A percentile compares a stretch with the other conserved stretches of the same genome.
phyloP scores from a whole-genome alignment of 2,329 filamentous ascomycete genomes.

The Venturia carpophila region DNA sequence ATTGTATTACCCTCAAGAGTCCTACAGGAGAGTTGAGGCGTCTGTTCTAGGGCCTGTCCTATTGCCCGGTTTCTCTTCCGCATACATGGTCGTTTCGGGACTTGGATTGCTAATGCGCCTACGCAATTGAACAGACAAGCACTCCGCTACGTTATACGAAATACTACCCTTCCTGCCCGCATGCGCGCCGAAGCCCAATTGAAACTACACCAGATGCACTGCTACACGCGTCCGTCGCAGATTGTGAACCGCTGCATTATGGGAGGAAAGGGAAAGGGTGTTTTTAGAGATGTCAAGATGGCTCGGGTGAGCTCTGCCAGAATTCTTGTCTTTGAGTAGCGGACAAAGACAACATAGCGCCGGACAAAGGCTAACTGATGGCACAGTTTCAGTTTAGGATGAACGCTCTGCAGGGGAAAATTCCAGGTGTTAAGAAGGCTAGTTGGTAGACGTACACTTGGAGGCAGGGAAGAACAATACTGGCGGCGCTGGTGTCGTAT shows the following conservation, averaged over 20 bases:
- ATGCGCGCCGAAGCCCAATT: slow-evolving; percentile 87
- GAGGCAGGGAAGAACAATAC: not conserved
- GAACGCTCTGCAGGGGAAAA: slow-evolving; percentile 73
- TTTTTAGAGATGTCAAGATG: slow-evolving; percentile 91
- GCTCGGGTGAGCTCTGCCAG: slow-evolving; percentile 60
- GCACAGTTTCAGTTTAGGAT: slow-evolving; percentile 83
- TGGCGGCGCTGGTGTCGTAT: no score
- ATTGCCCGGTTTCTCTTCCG: not conserved
- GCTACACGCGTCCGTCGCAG: slow-evolving; percentile 87
- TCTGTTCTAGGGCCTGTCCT: not conserved
- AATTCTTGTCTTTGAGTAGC: not conserved
- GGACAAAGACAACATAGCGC: not conserved
- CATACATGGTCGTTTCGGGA: no score
- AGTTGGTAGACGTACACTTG: slow-evolving; percentile 65
- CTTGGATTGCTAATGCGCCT: not conserved
- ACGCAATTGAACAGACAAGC: slow-evolving; percentile 58
- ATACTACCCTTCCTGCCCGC: slow-evolving; percentile 74
- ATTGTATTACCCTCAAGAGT: not conserved
- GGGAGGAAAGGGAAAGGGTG: slow-evolving; percentile 80
- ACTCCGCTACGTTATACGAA: slow-evolving; percentile 75
- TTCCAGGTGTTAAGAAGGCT: slow-evolving; percentile 92
- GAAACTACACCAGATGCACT: slow-evolving; percentile 89
- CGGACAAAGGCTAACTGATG: not conserved
- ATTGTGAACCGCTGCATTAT: slow-evolving; percentile 90
- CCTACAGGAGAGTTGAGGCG: not conserved